These are phyloP conservation scores for Mortierella sp. DNA, from an alignment of 371 early-diverging fungal species.

Conservation along the genomic window DNA sequence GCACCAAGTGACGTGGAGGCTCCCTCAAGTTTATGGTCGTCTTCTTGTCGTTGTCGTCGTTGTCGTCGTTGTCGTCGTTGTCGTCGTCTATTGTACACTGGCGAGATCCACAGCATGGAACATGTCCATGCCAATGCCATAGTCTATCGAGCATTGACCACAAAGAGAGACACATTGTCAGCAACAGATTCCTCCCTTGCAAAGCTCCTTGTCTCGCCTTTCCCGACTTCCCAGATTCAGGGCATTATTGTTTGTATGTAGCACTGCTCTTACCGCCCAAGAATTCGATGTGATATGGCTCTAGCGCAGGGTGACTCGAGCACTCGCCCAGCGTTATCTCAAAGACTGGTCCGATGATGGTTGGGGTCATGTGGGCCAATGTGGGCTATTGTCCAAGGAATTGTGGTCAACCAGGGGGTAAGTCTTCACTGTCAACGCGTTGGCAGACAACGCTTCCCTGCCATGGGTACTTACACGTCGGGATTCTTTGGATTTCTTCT, in stretches of 20 bases:
- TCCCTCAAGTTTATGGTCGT: too few species aligned
- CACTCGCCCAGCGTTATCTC: constrained; percentile 54
- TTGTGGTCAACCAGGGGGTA: too few species aligned
- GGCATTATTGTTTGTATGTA: too few species aligned
- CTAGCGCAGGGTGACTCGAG: constrained; percentile 45
- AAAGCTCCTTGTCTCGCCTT: too few species aligned
- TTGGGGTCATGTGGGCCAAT: constrained; percentile 44
- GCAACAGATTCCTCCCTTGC: too few species aligned
- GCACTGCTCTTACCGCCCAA: constrained; percentile 46
- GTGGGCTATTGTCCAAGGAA: constrained; percentile 21
- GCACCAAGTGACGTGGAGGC: too few species aligned
- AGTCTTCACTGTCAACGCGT: background rate
- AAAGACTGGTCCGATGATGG: constrained; percentile 66
- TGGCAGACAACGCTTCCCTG: background rate
- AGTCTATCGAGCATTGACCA: constrained; percentile 17
- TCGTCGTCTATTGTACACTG: too few species aligned
- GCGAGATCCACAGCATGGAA: constrained; percentile 23
- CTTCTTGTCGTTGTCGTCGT: too few species aligned
- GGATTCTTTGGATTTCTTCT: constrained; percentile 32
- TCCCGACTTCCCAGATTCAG: too few species aligned
- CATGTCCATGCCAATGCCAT: constrained; percentile 48
- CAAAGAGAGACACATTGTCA: background rate
- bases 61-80: too few species aligned
- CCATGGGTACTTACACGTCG: constrained; percentile 26
- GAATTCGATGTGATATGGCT: constrained; percentile 46